Evolutionary conservation across 306 rosid genomes (phyloP).

Genomic region (Arachis hypogaea): DNA sequence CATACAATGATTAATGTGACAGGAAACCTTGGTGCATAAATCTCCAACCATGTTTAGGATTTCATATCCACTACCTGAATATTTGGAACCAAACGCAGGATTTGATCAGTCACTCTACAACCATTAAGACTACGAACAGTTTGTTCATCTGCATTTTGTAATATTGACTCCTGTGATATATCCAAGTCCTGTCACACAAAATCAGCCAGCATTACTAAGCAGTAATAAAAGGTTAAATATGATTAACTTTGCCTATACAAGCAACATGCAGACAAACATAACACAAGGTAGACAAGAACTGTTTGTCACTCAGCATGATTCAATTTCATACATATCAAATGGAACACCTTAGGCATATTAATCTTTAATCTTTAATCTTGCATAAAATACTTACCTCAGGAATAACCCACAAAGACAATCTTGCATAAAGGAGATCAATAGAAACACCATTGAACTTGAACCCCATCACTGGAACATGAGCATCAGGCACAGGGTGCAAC

Average conservation of each 20-base stretch:
- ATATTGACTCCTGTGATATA: slow-evolving; percentile 80
- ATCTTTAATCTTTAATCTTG: slow-evolving; percentile 12
- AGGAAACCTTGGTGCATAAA: slow-evolving; percentile 20
- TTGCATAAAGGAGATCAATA: slow-evolving; percentile 93
- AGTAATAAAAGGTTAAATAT: slow-evolving; percentile 18
- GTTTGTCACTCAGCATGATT: slow-evolving; percentile 12
- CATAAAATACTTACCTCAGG: slow-evolving; percentile 74
- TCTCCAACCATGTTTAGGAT: neutral
- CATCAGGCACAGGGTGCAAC: slow-evolving; percentile 97
- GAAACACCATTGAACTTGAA: slow-evolving; percentile 86
- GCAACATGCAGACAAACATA: slow-evolving; percentile 11
- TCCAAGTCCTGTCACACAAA: slow-evolving; percentile 72
- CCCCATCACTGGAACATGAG: slow-evolving; percentile 79
- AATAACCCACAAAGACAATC: slow-evolving; percentile 78
- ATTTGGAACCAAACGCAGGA: slow-evolving; percentile 88
- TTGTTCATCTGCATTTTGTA: slow-evolving; percentile 88
- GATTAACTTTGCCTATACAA: slow-evolving; percentile 9
- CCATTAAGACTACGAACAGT: slow-evolving; percentile 97
- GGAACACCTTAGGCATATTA: slow-evolving; percentile 8
- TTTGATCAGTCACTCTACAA: slow-evolving; percentile 91
- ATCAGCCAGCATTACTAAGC: slow-evolving; percentile 12
- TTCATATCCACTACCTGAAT: slow-evolving; percentile 67
- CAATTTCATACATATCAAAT: slow-evolving; percentile 22
- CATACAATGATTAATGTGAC: slow-evolving; percentile 33
- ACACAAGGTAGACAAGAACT: slow-evolving; percentile 16